Percentiles rank a stretch among this genome's conserved stretches.
Evolutionary conservation across 345 rosid genomes (phyloP).

Genomic region (Acer campestre): DNA sequence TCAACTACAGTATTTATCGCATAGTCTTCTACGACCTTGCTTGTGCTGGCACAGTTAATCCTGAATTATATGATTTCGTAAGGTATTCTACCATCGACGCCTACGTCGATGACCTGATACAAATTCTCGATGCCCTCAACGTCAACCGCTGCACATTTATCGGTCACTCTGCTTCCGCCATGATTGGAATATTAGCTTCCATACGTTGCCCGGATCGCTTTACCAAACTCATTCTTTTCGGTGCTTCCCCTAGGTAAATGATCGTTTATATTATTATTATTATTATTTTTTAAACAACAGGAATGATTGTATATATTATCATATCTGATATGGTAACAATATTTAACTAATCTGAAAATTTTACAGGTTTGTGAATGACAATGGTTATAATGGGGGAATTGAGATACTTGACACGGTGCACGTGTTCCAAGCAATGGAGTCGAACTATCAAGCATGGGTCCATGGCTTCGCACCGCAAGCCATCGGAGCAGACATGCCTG

Average conservation of each 20-base stretch:
- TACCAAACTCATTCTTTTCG: not conserved
- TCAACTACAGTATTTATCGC: not conserved
- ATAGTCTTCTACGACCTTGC: not conserved
- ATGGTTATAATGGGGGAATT: constrained; percentile 41
- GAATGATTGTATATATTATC: too few relatives aligned
- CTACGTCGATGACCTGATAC: not conserved
- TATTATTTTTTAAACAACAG: too few relatives aligned
- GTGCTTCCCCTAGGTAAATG: not conserved
- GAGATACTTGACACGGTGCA: constrained; percentile 42
- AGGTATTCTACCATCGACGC: not conserved
- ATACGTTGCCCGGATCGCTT: not conserved
- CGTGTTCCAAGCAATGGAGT: constrained; percentile 53
- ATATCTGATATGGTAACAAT: too few relatives aligned
- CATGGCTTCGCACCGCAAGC: constrained; percentile 49
- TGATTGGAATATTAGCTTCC: not conserved
- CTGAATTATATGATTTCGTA: not conserved
- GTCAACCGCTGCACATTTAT: not conserved
- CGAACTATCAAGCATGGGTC: constrained; percentile 54
- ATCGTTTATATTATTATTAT: too few relatives aligned
- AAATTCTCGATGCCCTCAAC: not conserved
- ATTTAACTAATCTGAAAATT: too few relatives aligned
- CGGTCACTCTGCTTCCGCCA: not conserved
- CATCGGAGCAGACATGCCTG: constrained; percentile 57
- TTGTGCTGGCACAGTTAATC: not conserved
- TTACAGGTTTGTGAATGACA: not conserved